Evolutionary conservation across 176 grass and related monocot species (phyloP).

Genomic region (Dactylis glomerata): DNA sequence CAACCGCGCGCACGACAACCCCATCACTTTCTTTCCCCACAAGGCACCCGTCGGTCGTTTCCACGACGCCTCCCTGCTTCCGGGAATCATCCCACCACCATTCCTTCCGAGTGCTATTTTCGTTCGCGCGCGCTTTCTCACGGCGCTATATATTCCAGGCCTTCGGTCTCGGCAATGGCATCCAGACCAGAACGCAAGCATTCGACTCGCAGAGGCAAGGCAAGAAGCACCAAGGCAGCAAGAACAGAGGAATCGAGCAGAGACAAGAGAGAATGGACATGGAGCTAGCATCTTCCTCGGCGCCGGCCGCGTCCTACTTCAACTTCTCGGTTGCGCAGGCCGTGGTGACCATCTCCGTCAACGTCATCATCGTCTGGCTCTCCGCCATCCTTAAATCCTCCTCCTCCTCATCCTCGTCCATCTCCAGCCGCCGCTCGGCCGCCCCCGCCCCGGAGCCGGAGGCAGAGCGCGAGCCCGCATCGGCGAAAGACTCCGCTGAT

Average conservation of each 20-base stretch:
- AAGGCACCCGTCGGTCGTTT: neutral
- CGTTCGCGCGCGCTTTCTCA: neutral
- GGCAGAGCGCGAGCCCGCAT: neutral
- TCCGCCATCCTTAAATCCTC: conserved; percentile 24
- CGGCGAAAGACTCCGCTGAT: neutral
- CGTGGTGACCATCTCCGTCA: conserved; percentile 34
- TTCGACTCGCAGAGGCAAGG: neutral
- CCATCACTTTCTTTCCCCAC: neutral
- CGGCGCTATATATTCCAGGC: conserved; percentile 6
- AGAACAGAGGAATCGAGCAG: neutral
- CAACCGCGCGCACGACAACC: neutral
- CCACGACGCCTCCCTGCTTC: conserved; percentile 9
- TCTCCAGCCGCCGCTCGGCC: neutral
- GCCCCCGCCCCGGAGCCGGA: neutral
- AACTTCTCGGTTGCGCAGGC: conserved; percentile 35
- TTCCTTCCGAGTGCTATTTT: neutral
- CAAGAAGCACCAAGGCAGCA: neutral
- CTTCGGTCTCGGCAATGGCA: neutral
- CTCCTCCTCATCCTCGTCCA: neutral
- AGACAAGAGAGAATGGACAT: neutral
- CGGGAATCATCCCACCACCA: conserved; percentile 6
- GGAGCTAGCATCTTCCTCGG: neutral
- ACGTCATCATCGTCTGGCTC: conserved; percentile 29
- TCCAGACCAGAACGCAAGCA: neutral
- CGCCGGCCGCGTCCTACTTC: conserved; percentile 17